Base-by-base conservation (phyloP, 345 rosid genomes). In the Euphorbia tirucalli region DNA sequence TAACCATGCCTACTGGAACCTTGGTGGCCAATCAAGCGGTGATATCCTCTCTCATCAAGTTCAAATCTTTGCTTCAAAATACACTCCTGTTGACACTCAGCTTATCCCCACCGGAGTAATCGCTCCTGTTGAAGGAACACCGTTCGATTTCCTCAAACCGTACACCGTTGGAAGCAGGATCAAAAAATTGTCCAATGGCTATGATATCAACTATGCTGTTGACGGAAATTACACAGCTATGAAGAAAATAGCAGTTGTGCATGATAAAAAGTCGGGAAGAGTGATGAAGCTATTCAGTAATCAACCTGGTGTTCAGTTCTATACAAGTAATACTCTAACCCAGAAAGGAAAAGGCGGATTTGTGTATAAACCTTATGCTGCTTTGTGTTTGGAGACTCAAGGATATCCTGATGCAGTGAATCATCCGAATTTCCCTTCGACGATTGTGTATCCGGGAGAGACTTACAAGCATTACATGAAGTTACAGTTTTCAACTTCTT, bases 1-100 rank as follows among this genome's bases (percentile, higher is more conserved):
- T 55, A 91, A 89, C 58, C 99, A 95, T 60, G 77, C 87, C 19
- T 94, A 89, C 68, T 94, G 95, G 95, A 94, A 94, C 83, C 89
- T 94, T 14, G 96, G 91, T 41, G 96, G 96, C 37, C 97, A 92
- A 72, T 74, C 78, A 67, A 79, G 86, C 9, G 96, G 96, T 0
- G 86, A 88, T 54, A 88, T 95, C 73, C 77, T 95, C 31, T 89
- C 93, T 0, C 79, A 90, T 46, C 77, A 89, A 64, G 72, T 92
- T 69, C 93, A 87, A 68, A 82, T 95, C 27, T 84, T 88, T 1
- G 93, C 82, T 8, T 89, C 97, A 50, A 66, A 55, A 16, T 88
- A 83, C 80, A 89, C 96, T 1, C 89, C 93, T 0, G 81, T 85
- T 0, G 87, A 95, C 60, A 72, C 74, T 61, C n/a, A 83, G 9